Evolutionary conservation across 2,329 filamentous ascomycete species (phyloP), one percentile per base, ranked within the genome.

Genomic region (Aspergillus viridinutans): DNA sequence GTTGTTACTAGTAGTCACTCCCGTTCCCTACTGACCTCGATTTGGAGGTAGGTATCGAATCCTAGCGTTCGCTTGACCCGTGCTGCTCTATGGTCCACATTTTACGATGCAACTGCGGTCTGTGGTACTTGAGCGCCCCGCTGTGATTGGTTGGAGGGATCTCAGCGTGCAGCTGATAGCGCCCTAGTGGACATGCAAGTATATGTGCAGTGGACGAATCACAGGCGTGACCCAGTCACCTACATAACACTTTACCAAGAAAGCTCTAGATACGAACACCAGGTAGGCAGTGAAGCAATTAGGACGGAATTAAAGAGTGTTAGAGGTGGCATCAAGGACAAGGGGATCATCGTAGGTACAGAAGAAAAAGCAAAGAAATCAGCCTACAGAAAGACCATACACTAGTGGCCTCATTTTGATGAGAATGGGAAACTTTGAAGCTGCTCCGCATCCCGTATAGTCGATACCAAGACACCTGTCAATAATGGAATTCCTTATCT

Each of bases 81-180:
- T 58, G 49, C 47, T 51, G 23, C 20, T 20, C n/a, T 14, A 21
- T 10, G 29, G 35, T 21, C 54, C 54, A 43, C 49, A 40, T 51
- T 32, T 53, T 49, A 23, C 38, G 54, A 56, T 56, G 54, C 50
- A 52, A 57, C 49, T 54, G 53, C 50, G 50, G 29, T 47, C 56
- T 49, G 56, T 54, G 56, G 56, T 50, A 50, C 47, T 52, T 40
- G 50, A 21, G 3, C 38, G 6, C 54, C 49, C n/a, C 21, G n/a
- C 32, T 45, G 4, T 59, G 57, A 61, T 62, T 62, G 60, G 58
- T 32, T 28, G 48, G 54, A 43, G 45, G 55, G 42, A 52, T 26
- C 49, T 20, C 56, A 61, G 54, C 57, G 63, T 64, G 64, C 64
- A 66, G 64, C 58, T 60, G 64, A 66, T 66, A 63, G 64, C 59